Base-by-base conservation (phyloP, 371 early-diverging fungal genomes). In the Vairimorpha necatrix region DNA sequence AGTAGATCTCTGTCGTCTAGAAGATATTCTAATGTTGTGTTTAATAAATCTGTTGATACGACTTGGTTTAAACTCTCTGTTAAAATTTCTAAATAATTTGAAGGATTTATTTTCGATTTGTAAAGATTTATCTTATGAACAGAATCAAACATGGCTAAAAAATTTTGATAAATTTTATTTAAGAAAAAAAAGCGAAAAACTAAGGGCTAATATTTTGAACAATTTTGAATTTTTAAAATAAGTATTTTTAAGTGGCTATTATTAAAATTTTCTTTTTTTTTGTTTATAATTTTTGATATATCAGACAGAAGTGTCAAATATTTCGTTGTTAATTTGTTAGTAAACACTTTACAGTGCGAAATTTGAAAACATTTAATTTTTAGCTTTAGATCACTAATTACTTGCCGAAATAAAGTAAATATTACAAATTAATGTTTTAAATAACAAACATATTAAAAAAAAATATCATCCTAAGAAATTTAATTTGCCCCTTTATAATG, bases 61-160 rank as follows among this genome's bases (percentile, higher is more conserved):
- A 72, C 18, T 9, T 30, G 22, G 6, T 26, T 11, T n/a, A 60
- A n/a, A 34, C 72, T 62, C 16, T 72, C 72, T 42, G 28, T 39
- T 16, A 72, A 63, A 22, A 72, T 61, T 32, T 72, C 46, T 22
- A 42, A 42, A 33, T 72, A 72, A 24, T 48, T 36, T 34, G 26
- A 50, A 1, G 47, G 20, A 32, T 60, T 62, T 1, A 72, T 26
- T 26, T 62, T 60, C 24, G 48, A 56, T 26, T 61, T 47, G 34
- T 61, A 72, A 11, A 72, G 47, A 46, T 72, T 72, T 38, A 54
- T 72, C 50, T 34, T 61, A 33, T 72, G 62, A 14, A 16, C 28
- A 2, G 16, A 26, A 42, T 69, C 50, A 54, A 50, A 50, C 50
- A 50, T 50, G 50, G 50, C 14, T 50, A 11, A 42, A n/a, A n/a